A percentile compares a stretch with the other conserved stretches of the same genome.
Evolutionary conservation across 768 basidiomycete species (phyloP).

Genomic region (Tubosaeta brunneosetosa): DNA sequence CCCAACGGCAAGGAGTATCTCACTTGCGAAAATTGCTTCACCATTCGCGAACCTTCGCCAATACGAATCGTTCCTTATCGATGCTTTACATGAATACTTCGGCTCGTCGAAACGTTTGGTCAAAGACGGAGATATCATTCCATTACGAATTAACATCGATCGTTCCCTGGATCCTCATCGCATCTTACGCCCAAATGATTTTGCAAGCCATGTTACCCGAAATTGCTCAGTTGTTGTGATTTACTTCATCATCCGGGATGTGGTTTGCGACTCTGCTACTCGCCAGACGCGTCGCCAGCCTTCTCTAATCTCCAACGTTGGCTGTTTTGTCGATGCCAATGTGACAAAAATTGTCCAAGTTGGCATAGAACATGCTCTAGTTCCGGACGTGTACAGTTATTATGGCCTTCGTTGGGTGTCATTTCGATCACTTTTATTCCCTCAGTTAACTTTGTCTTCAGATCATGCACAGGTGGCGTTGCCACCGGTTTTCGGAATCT

Average conservation of each 20-base stretch:
- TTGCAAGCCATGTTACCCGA: neutral
- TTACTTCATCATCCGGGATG: constrained; percentile 74
- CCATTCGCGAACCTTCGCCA: constrained; percentile 60
- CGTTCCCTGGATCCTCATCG: constrained; percentile 20
- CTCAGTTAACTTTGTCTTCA: constrained; percentile 15
- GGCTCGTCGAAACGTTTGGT: constrained; percentile 49
- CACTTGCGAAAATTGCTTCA: constrained; percentile 77
- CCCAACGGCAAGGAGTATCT: constrained; percentile 64
- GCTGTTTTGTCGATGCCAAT: constrained; percentile 76
- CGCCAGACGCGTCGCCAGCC: constrained; percentile 41
- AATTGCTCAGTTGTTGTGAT: constrained; percentile 43
- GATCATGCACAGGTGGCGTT: constrained; percentile 9
- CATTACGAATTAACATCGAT: constrained; percentile 58
- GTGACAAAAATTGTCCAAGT: constrained; percentile 75
- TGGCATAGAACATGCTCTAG: constrained; percentile 65
- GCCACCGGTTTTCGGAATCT: constrained; percentile 28
- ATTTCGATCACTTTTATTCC: neutral
- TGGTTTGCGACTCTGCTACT: constrained; percentile 59
- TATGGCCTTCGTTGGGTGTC: constrained; percentile 44
- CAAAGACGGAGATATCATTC: constrained; percentile 71
- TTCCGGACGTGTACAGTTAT: constrained; percentile 51
- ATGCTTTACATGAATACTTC: constrained; percentile 63
- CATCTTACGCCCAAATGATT: constrained; percentile 4
- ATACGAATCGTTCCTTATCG: constrained; percentile 60
- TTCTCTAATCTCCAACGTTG: constrained; percentile 62